Percentiles rank a stretch among this genome's conserved stretches.
These are phyloP conservation scores for Diaporthe batatas DNA, from an alignment of 2,329 filamentous ascomycete genomes.

Conservation along the genomic window DNA sequence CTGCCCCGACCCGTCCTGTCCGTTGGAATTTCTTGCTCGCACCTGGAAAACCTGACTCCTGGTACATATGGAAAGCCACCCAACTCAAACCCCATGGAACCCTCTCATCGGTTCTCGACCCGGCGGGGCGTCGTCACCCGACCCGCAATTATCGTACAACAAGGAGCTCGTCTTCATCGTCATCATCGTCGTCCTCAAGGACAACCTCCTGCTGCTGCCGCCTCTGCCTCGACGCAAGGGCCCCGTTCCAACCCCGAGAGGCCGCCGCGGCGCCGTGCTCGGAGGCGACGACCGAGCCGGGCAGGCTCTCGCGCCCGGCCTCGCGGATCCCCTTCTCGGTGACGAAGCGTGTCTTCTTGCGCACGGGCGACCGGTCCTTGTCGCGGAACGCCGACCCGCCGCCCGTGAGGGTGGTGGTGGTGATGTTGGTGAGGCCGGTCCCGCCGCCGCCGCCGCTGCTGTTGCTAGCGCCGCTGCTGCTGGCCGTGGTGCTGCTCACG, in stretches of 20 bases:
- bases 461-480: constrained; percentile 42
- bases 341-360: constrained; percentile 84
- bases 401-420: too few species aligned
- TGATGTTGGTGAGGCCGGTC: background rate
- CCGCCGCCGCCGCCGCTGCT: background rate
- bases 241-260: constrained; percentile 7
- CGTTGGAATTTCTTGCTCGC: background rate
- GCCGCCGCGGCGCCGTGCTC: constrained; percentile 10
- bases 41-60: constrained; percentile 12
- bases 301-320: constrained; percentile 79
- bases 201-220: constrained; percentile 49
- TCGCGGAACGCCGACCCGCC: constrained; percentile 26
- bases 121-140: background rate
- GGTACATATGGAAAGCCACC: constrained; percentile 3
- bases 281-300: constrained; percentile 24
- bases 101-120: background rate
- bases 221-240: constrained; percentile 4
- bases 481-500: constrained; percentile 52
- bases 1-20: background rate
- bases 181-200: constrained; percentile 58
- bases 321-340: constrained; percentile 83
- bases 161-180: constrained; percentile 59
- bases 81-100: background rate
- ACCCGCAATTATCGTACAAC: constrained; percentile 54
- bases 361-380: constrained; percentile 61